Conservation (phyloP, 805 yeast genomes). For the Starmera dryadoides region DNA sequence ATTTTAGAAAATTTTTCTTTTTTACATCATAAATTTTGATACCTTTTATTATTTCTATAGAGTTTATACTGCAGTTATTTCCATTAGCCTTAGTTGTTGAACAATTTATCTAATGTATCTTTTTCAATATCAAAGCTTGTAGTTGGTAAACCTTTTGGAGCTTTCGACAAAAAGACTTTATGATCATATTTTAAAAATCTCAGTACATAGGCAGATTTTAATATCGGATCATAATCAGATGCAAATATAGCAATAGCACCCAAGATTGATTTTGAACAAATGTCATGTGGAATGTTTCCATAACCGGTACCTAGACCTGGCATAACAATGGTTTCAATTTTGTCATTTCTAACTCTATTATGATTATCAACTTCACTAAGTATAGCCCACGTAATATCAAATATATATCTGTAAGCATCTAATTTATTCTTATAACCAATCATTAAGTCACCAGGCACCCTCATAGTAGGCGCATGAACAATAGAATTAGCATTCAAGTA, state of each 20-base stretch:
- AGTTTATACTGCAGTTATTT: too few species aligned
- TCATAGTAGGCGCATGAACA: conserved; percentile 33
- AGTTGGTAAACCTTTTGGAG: background rate
- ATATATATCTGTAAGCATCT: conserved; percentile 19
- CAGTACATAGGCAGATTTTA: background rate
- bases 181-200: conserved; percentile 2
- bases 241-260: conserved; percentile 24
- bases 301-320: conserved; percentile 35
- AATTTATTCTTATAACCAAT: background rate
- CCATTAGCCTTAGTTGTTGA: too few species aligned
- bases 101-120: conserved; percentile 2
- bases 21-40: too few species aligned
- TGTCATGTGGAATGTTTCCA: conserved; percentile 24
- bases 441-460: conserved; percentile 22
- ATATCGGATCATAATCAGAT: conserved; percentile 3
- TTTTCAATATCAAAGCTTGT: background rate
- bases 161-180: background rate
- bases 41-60: too few species aligned
- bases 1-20: too few species aligned
- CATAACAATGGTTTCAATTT: conserved; percentile 21
- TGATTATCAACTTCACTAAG: conserved; percentile 14
- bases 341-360: conserved; percentile 5
- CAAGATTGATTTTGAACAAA: conserved; percentile 29
- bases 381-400: conserved; percentile 31
- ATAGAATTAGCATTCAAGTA: conserved; percentile 21